These are phyloP conservation scores for Catharanthus roseus DNA, from an alignment of 257 asterid species.

Conservation along the genomic window DNA sequence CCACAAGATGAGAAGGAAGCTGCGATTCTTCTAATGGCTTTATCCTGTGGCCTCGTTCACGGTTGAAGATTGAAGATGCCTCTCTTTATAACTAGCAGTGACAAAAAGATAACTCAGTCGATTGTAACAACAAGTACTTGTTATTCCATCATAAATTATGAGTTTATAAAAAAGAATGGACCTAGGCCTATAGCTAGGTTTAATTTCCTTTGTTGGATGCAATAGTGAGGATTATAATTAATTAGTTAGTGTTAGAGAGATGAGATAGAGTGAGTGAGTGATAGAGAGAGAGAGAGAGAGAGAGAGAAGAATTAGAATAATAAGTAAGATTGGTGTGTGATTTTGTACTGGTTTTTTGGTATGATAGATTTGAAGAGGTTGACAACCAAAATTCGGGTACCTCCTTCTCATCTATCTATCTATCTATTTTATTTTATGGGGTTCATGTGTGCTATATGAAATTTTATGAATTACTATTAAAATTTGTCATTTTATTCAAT, in stretches of 20 bases:
- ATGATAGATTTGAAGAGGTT: slow-evolving; percentile 21
- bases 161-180: too few relatives aligned
- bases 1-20: slow-evolving; percentile 97
- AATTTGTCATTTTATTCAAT: too few relatives aligned
- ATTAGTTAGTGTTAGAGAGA: slow-evolving; percentile 5
- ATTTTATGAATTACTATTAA: slow-evolving; percentile 9
- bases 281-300: slow-evolving; percentile 8
- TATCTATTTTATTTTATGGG: slow-evolving; percentile 7
- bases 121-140: too few relatives aligned
- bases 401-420: slow-evolving; percentile 25
- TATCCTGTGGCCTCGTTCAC: slow-evolving; percentile 78
- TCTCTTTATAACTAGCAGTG: too few relatives aligned
- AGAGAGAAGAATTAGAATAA: too few relatives aligned
- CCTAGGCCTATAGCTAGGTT: too few relatives aligned
- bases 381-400: slow-evolving; percentile 18
- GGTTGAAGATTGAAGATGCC: slow-evolving; percentile 55
- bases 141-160: too few relatives aligned
- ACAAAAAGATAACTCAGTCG: too few relatives aligned
- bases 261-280: too few relatives aligned
- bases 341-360: slow-evolving; percentile 22
- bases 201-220: slow-evolving; percentile 6
- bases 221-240: slow-evolving; percentile 1
- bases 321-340: slow-evolving; percentile 35
- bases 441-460: too few relatives aligned
- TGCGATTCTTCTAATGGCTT: slow-evolving; percentile 86